Conservation (phyloP, 768 basidiomycete species). For the Boletus pseudopeckii region DNA sequence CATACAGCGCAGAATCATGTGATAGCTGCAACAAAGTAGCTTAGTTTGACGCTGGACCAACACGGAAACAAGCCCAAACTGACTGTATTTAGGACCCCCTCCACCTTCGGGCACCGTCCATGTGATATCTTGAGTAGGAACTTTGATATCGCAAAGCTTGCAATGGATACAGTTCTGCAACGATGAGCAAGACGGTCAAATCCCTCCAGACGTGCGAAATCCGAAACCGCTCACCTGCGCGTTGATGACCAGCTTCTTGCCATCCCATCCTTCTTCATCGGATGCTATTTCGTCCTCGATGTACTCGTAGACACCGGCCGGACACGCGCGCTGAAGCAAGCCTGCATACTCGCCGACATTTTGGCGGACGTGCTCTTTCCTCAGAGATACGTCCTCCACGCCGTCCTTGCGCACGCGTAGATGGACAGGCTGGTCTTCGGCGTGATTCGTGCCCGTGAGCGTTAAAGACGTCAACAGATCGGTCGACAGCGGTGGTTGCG, state of each 20-base stretch:
- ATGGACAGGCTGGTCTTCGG: conserved; percentile 94
- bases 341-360: conserved; percentile 85
- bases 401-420: conserved; percentile 55
- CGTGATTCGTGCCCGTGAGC: conserved; percentile 91
- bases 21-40: conserved; percentile 2
- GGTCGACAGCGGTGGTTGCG: conserved; percentile 86
- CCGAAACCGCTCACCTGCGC: conserved; percentile 63
- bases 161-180: conserved; percentile 86
- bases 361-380: conserved; percentile 63
- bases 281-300: conserved; percentile 61
- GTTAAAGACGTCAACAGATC: conserved; percentile 89
- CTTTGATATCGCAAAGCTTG: conserved; percentile 95
- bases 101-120: conserved; percentile 98
- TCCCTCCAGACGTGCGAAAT: neutral
- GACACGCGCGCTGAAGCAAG: conserved; percentile 84
- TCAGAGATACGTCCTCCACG: conserved; percentile 41
- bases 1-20: conserved; percentile 9
- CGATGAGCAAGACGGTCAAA: neutral
- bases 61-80: neutral
- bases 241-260: conserved; percentile 93
- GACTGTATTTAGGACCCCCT: conserved; percentile 95
- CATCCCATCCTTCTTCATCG: conserved; percentile 60
- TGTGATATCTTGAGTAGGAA: conserved; percentile 93
- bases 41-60: neutral
- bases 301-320: conserved; percentile 97